Evolutionary conservation across 75 land plant genomes (phyloP).

Genomic region (Cupressus sempervirens): DNA sequence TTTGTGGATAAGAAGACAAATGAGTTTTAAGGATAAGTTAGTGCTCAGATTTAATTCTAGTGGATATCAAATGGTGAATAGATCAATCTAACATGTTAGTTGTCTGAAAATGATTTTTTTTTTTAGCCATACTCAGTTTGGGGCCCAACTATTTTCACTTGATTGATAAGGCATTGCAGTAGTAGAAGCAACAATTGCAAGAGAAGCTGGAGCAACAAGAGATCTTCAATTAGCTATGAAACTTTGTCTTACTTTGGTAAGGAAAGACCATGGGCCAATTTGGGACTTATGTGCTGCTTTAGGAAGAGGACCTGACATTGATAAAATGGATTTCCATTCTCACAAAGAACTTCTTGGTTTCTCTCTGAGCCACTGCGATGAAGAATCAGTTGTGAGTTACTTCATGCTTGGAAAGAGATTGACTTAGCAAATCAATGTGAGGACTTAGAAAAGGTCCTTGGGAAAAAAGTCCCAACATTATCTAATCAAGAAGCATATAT

Average conservation of each 20-base stretch:
- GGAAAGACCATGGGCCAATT: too few relatives aligned
- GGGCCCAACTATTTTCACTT: too few relatives aligned
- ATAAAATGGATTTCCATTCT: constrained; percentile 59
- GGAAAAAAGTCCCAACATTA: constrained; percentile 26
- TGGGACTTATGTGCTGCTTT: constrained; percentile 98
- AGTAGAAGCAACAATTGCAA: constrained; percentile 86
- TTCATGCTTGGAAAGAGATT: constrained; percentile 88
- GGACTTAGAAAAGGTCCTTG: constrained; percentile 27
- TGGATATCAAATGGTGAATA: too few relatives aligned
- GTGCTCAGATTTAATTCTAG: too few relatives aligned
- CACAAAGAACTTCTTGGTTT: constrained; percentile 86
- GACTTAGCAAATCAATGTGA: constrained; percentile 64
- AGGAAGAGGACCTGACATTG: constrained; percentile 82
- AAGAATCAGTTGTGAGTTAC: constrained; percentile 81
- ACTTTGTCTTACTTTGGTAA: too few relatives aligned
- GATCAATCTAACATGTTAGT: too few relatives aligned
- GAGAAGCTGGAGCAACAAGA: constrained; percentile 94
- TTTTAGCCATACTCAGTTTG: too few relatives aligned
- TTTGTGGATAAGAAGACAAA: too few relatives aligned
- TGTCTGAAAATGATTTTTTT: too few relatives aligned
- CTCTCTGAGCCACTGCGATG: constrained; percentile 93
- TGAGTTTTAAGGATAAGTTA: too few relatives aligned
- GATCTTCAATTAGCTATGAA: constrained; percentile 82
- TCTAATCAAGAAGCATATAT: constrained; percentile 29
- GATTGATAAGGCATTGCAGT: too few relatives aligned